Conservation (phyloP, 148 eudicot genomes). For the Spergularia marina region DNA sequence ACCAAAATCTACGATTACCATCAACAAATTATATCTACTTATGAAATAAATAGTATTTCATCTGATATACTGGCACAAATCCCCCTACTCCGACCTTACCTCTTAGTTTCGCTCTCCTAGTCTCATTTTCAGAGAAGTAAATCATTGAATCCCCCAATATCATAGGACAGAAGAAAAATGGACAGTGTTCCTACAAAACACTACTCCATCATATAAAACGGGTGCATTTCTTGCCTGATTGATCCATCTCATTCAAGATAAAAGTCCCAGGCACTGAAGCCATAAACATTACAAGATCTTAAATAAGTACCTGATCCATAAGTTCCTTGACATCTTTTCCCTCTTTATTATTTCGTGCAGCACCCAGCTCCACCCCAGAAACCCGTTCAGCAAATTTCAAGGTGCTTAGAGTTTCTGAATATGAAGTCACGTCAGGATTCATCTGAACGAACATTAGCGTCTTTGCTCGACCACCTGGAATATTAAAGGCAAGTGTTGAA, state of each 20-base stretch:
- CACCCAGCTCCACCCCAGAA: constrained; percentile 77
- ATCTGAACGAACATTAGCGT: constrained; percentile 86
- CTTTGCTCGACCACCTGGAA: constrained; percentile 79
- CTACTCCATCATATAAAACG: too few species aligned
- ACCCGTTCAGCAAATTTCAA: constrained; percentile 80
- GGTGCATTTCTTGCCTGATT: neutral
- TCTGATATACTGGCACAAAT: too few species aligned
- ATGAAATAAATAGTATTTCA: too few species aligned
- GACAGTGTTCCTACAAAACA: too few species aligned
- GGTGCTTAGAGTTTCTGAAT: constrained; percentile 59
- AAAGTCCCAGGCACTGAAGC: neutral
- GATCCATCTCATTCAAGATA: neutral
- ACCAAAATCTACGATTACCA: too few species aligned
- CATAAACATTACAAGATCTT: neutral
- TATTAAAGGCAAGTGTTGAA: constrained; percentile 3
- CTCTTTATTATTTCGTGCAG: constrained; percentile 65
- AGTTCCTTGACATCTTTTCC: constrained; percentile 59
- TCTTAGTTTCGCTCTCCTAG: too few species aligned
- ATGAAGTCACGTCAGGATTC: constrained; percentile 56
- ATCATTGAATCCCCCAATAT: too few species aligned
- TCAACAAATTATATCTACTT: too few species aligned
- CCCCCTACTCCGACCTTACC: too few species aligned
- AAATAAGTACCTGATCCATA: constrained; percentile 57
- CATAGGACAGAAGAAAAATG: too few species aligned
- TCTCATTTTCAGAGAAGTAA: too few species aligned